Evolutionary conservation across 2,329 filamentous ascomycete species (phyloP).

Genomic region (Aspergillus quadrilineatus): DNA sequence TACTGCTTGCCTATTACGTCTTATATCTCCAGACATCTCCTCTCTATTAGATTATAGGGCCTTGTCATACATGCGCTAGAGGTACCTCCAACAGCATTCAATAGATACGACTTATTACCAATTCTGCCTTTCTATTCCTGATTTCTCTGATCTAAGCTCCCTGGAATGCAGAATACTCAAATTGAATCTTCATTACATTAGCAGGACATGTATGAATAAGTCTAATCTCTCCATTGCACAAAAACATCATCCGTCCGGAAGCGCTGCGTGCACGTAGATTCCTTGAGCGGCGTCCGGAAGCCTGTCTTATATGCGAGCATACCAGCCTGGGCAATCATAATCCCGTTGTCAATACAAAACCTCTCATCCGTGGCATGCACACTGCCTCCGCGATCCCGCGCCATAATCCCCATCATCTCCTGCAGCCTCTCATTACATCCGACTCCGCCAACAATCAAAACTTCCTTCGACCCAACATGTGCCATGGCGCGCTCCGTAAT

Average conservation of each 20-base stretch:
- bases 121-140: neutral
- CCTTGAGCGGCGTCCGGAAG: constrained; percentile 71
- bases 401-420: constrained; percentile 99
- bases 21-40: neutral
- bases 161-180: neutral
- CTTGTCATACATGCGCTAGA: neutral
- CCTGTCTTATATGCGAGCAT: constrained; percentile 81
- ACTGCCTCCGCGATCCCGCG: constrained; percentile 78
- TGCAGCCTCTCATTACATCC: constrained; percentile 93
- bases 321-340: constrained; percentile 98
- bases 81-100: neutral
- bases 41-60: neutral
- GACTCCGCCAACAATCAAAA: constrained; percentile 92
- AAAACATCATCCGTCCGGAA: constrained; percentile 81
- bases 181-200: neutral
- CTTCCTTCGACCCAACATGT: constrained; percentile 86
- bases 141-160: neutral
- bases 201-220: neutral
- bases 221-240: constrained; percentile 70
- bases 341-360: constrained; percentile 98
- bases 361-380: constrained; percentile 95
- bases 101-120: neutral
- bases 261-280: constrained; percentile 81
- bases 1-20: neutral
- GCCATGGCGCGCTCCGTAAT: constrained; percentile 99